Evolutionary conservation across 164 flowering plant species (phyloP).

Genomic region (Aristolochia fimbriata): DNA sequence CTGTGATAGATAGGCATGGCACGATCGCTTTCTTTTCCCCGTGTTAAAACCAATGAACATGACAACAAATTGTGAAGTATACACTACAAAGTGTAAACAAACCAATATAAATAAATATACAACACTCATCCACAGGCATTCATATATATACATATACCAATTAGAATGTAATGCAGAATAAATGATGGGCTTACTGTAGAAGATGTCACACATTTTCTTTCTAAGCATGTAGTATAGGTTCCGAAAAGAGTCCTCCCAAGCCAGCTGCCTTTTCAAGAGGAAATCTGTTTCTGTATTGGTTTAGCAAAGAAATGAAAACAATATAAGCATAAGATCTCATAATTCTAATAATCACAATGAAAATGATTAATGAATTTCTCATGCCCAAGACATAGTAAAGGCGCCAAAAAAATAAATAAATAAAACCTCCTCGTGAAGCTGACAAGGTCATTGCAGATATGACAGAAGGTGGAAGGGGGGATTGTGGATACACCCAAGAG

Average conservation of each 20-base stretch:
- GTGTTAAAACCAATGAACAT: constrained; percentile 49
- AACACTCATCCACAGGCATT: background rate
- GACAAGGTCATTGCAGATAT: constrained; percentile 56
- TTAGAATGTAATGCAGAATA: background rate
- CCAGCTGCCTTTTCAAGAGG: constrained; percentile 52
- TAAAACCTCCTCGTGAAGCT: constrained; percentile 62
- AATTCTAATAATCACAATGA: background rate
- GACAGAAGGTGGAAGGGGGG: constrained; percentile 60
- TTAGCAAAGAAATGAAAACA: background rate
- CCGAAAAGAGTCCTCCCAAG: constrained; percentile 92
- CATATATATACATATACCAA: background rate
- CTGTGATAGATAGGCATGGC: constrained; percentile 77
- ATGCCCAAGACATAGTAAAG: too few relatives aligned
- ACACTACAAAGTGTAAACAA: constrained; percentile 38
- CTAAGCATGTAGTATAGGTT: constrained; percentile 87
- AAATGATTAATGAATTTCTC: background rate
- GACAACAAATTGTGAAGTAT: constrained; percentile 77
- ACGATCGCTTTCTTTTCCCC: constrained; percentile 28
- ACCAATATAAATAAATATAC: background rate
- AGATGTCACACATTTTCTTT: constrained; percentile 53
- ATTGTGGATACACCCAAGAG: constrained; percentile 90
- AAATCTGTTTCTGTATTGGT: constrained; percentile 49
- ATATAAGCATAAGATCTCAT: background rate
- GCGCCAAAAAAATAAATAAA: too few relatives aligned
- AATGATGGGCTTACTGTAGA: constrained; percentile 56